A percentile compares a stretch with the other conserved stretches of the same genome.
phyloP scores from a whole-genome alignment of 2,329 filamentous ascomycete species.

The Phaeophleospora eucalypticola region DNA sequence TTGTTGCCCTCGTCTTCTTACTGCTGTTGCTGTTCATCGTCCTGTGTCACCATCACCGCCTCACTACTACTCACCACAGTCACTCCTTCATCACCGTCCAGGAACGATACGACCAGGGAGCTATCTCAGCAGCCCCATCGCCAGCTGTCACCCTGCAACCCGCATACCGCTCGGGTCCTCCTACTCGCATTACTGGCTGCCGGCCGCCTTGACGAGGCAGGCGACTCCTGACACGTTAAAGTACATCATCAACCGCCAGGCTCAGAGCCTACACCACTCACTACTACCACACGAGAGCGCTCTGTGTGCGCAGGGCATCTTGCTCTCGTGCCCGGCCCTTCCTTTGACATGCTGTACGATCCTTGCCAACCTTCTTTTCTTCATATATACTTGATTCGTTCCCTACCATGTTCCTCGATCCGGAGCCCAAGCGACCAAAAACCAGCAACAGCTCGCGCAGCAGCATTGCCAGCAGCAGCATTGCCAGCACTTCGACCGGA shows the following conservation, averaged over 20 bases:
- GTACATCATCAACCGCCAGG: constrained; percentile 22
- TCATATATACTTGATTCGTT: constrained; percentile 9
- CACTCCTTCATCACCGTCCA: constrained; percentile 3
- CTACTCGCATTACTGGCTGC: background rate
- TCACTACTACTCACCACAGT: background rate
- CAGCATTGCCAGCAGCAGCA: constrained; percentile 1
- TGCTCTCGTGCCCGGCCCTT: constrained; percentile 19
- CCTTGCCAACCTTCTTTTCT: constrained; percentile 15
- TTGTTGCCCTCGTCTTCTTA: no score
- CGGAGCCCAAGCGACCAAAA: constrained; percentile 24
- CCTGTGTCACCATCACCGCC: no score
- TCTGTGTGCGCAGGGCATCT: constrained; percentile 17
- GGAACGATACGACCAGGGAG: no score
- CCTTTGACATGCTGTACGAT: constrained; percentile 19
- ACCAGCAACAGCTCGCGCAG: constrained; percentile 1
- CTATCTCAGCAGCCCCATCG: constrained; percentile 3
- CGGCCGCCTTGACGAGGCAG: no score
- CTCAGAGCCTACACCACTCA: background rate
- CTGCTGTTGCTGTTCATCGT: no score
- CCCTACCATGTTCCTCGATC: constrained; percentile 31
- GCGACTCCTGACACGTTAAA: constrained; percentile 21
- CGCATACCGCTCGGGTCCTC: constrained; percentile 9
- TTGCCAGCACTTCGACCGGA: background rate
- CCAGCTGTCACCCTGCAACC: constrained; percentile 9
- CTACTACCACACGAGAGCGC: constrained; percentile 6